A percentile compares a stretch with the other conserved stretches of the same genome.
phyloP scores from a whole-genome alignment of 1,139 yeast genomes.

The Diutina ranongensis region DNA sequence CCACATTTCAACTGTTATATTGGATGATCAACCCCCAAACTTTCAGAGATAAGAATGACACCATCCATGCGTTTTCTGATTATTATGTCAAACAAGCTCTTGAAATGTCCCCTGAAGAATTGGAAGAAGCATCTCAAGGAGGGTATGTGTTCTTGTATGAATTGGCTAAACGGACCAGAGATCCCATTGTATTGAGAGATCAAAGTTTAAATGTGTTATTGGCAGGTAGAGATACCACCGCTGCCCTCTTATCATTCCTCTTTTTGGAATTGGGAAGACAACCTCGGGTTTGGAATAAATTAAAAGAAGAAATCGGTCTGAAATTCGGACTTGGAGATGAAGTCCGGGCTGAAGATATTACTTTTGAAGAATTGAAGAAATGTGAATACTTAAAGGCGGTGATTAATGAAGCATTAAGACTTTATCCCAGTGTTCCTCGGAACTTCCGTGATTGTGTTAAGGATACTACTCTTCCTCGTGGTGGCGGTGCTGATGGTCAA shows the following conservation, averaged over 20 bases:
- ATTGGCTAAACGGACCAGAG: slow-evolving; percentile 37
- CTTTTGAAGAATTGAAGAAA: slow-evolving; percentile 39
- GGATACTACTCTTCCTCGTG: slow-evolving; percentile 39
- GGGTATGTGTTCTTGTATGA: slow-evolving; percentile 42
- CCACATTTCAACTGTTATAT: slow-evolving; percentile 9
- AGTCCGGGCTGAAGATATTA: slow-evolving; percentile 19
- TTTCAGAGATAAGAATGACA: slow-evolving; percentile 14
- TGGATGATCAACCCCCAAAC: slow-evolving; percentile 8
- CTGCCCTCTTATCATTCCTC: slow-evolving; percentile 37
- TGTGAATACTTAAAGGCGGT: slow-evolving; percentile 37
- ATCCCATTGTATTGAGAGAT: slow-evolving; percentile 37
- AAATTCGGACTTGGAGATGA: slow-evolving; percentile 27
- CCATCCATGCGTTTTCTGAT: slow-evolving; percentile 26
- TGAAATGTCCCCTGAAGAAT: slow-evolving; percentile 16
- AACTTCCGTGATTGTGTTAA: slow-evolving; percentile 35
- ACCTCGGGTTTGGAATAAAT: slow-evolving; percentile 25
- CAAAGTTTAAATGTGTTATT: slow-evolving; percentile 40
- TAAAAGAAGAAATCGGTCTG: slow-evolving; percentile 26
- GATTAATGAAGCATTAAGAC: slow-evolving; percentile 38
- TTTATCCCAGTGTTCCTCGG: slow-evolving; percentile 46
- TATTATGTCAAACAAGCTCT: slow-evolving; percentile 19
- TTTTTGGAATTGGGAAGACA: slow-evolving; percentile 36
- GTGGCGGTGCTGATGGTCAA: slow-evolving; percentile 36
- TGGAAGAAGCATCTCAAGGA: slow-evolving; percentile 25
- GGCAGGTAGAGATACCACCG: slow-evolving; percentile 52